phyloP scores from a whole-genome alignment of 2,329 filamentous ascomycete genomes.

The Celoporthe dispersa region DNA sequence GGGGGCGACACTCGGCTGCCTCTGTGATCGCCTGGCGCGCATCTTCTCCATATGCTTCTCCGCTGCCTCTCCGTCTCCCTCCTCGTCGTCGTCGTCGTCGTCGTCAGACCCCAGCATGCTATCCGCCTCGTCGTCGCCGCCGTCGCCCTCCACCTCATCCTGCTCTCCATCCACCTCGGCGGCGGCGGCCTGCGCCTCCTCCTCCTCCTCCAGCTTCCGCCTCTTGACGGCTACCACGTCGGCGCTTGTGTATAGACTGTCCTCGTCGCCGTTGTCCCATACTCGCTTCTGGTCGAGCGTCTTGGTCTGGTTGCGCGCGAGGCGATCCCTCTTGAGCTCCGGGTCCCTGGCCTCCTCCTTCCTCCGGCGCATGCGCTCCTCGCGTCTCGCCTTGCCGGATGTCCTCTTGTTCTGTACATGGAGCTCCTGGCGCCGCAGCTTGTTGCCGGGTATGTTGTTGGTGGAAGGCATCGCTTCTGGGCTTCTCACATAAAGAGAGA shows the following conservation, averaged over 20 bases:
- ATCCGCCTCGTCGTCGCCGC: constrained; percentile 68
- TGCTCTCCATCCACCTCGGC: constrained; percentile 47
- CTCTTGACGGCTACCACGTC: constrained; percentile 65
- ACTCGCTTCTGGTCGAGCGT: constrained; percentile 88
- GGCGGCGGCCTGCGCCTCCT: constrained; percentile 45
- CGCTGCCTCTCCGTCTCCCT: constrained; percentile 47
- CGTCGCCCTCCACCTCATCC: constrained; percentile 55
- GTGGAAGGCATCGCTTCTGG: constrained; percentile 20
- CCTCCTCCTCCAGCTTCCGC: constrained; percentile 55
- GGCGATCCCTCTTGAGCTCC: constrained; percentile 70
- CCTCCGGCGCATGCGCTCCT: constrained; percentile 76
- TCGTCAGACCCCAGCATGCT: constrained; percentile 78
- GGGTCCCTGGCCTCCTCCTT: constrained; percentile 87
- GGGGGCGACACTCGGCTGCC: constrained; percentile 55
- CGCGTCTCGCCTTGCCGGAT: constrained; percentile 74
- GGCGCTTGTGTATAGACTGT: constrained; percentile 59
- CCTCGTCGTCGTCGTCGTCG: constrained; percentile 53
- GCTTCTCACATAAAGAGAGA: neutral
- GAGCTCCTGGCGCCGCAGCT: constrained; percentile 76
- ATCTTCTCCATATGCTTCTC: constrained; percentile 46
- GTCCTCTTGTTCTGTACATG: constrained; percentile 81
- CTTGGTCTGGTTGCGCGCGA: constrained; percentile 76
- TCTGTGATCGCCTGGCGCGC: constrained; percentile 49
- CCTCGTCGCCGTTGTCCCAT: constrained; percentile 78
- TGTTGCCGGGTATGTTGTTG: constrained; percentile 63